A percentile compares a stretch with the other conserved stretches of the same genome.
Evolutionary conservation across 805 yeast species (phyloP).

Genomic region (Candida khao-thaluensis): DNA sequence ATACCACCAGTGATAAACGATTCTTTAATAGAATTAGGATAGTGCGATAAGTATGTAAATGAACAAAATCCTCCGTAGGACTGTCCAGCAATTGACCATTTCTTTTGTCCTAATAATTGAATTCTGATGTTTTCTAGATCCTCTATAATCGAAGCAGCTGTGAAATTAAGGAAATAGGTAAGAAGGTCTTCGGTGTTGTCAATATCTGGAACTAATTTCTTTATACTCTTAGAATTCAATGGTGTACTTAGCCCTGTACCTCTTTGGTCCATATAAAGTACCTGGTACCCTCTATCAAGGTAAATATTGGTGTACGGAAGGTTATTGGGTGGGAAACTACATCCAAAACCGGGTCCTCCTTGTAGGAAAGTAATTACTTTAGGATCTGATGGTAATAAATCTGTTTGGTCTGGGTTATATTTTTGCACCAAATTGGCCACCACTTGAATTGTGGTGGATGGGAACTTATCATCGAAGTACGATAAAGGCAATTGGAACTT

Average conservation of each 20-base stretch:
- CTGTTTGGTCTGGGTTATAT: slow-evolving; percentile 17
- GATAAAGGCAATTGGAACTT: slow-evolving; percentile 24
- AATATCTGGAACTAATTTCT: slow-evolving; percentile 14
- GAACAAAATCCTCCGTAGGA: slow-evolving; percentile 56
- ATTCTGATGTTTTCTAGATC: slow-evolving; percentile 50
- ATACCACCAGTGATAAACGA: slow-evolving; percentile 57
- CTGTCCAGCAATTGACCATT: slow-evolving; percentile 57
- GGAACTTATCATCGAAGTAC: slow-evolving; percentile 11
- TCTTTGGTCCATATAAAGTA: slow-evolving; percentile 53
- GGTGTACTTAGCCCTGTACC: slow-evolving; percentile 60
- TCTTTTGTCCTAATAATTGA: slow-evolving; percentile 30
- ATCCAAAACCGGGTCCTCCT: slow-evolving; percentile 57
- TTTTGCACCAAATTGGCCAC: slow-evolving; percentile 36
- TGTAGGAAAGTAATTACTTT: slow-evolving; percentile 45
- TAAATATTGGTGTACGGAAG: slow-evolving; percentile 27
- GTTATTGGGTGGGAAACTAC: slow-evolving; percentile 37
- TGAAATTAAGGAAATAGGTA: slow-evolving; percentile 41
- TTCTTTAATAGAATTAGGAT: slow-evolving; percentile 40
- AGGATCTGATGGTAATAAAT: slow-evolving; percentile 26
- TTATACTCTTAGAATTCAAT: slow-evolving; percentile 34
- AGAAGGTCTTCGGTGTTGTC: slow-evolving; percentile 29
- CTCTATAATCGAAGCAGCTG: slow-evolving; percentile 53
- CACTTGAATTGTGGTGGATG: slow-evolving; percentile 18
- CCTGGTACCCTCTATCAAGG: slow-evolving; percentile 41
- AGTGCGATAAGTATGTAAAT: slow-evolving; percentile 48